phyloP scores from a whole-genome alignment of 108 stramenopile genomes.

The Skeletonema menzelii region DNA sequence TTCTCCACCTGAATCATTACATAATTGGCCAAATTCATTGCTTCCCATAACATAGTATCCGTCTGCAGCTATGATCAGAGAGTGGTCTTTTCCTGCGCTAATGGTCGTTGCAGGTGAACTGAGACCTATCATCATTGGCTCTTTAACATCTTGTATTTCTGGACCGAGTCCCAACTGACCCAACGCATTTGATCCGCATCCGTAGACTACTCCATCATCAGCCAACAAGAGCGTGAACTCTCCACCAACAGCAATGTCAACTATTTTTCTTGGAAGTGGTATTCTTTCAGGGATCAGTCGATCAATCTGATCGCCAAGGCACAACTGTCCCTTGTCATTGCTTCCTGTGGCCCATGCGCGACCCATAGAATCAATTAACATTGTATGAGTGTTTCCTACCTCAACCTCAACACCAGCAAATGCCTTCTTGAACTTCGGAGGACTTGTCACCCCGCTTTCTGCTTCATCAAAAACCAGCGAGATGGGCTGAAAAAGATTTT shows the following conservation, averaged over 20 bases:
- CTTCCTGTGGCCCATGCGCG: constrained; percentile 43
- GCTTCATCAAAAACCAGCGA: constrained; percentile 27
- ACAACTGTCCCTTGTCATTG: constrained; percentile 36
- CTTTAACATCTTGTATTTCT: neutral
- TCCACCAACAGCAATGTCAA: constrained; percentile 50
- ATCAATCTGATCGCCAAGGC: constrained; percentile 33
- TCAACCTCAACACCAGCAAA: constrained; percentile 44
- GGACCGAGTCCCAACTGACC: constrained; percentile 51
- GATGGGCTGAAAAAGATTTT: constrained; percentile 34
- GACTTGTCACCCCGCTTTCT: constrained; percentile 11
- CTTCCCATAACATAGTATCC: constrained; percentile 38
- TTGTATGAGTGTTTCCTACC: constrained; percentile 23
- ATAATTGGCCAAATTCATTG: constrained; percentile 42
- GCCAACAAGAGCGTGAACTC: constrained; percentile 45
- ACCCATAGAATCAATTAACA: constrained; percentile 37
- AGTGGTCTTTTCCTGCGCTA: constrained; percentile 36
- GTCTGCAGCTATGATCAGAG: constrained; percentile 27
- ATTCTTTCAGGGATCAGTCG: constrained; percentile 39
- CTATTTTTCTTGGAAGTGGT: constrained; percentile 33
- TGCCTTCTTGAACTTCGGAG: constrained; percentile 29
- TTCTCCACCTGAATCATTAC: constrained; percentile 30
- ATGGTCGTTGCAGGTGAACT: constrained; percentile 11
- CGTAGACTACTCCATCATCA: constrained; percentile 37
- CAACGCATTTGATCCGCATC: constrained; percentile 50
- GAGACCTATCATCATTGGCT: constrained; percentile 18